A percentile compares a stretch with the other conserved stretches of the same genome.
Evolutionary conservation across 2,329 filamentous ascomycete genomes (phyloP).

Genomic region (Exutisphaerella laricina): DNA sequence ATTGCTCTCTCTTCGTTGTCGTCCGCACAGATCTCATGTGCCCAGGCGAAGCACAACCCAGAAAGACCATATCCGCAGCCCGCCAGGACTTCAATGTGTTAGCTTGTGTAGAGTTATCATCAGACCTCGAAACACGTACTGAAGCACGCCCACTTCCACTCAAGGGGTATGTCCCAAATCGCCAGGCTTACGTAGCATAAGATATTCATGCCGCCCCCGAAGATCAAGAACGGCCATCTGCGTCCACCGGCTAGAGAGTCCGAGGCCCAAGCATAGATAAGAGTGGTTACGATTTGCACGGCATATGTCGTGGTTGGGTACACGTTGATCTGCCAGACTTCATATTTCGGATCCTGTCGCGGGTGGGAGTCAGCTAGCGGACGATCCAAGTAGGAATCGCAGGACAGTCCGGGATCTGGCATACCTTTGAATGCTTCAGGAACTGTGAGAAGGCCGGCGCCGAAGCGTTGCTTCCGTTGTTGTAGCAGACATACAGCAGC

Average conservation of each 20-base stretch:
- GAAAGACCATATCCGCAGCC: constrained; percentile 45
- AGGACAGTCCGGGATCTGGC: background rate
- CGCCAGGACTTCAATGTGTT: constrained; percentile 38
- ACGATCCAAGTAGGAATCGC: background rate
- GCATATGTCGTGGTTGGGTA: constrained; percentile 47
- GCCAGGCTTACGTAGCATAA: constrained; percentile 40
- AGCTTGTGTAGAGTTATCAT: background rate
- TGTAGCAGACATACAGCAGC: constrained; percentile 57
- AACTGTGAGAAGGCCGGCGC: constrained; percentile 54
- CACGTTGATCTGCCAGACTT: constrained; percentile 51
- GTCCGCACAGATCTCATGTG: constrained; percentile 46
- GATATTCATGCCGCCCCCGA: constrained; percentile 45
- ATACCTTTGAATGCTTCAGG: constrained; percentile 36
- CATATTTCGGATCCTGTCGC: constrained; percentile 37
- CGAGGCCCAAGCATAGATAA: constrained; percentile 62
- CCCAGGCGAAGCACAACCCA: constrained; percentile 47
- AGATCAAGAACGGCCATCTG: constrained; percentile 60
- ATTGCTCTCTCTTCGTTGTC: constrained; percentile 62
- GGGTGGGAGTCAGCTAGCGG: too few species aligned
- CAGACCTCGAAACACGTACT: constrained; percentile 12
- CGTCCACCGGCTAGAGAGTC: constrained; percentile 55
- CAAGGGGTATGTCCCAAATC: constrained; percentile 42
- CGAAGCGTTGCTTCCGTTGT: constrained; percentile 50
- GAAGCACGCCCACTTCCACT: constrained; percentile 61
- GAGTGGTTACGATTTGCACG: constrained; percentile 53